Conservation (phyloP, 2,329 filamentous ascomycete genomes). For the Monilinia fructigena region DNA sequence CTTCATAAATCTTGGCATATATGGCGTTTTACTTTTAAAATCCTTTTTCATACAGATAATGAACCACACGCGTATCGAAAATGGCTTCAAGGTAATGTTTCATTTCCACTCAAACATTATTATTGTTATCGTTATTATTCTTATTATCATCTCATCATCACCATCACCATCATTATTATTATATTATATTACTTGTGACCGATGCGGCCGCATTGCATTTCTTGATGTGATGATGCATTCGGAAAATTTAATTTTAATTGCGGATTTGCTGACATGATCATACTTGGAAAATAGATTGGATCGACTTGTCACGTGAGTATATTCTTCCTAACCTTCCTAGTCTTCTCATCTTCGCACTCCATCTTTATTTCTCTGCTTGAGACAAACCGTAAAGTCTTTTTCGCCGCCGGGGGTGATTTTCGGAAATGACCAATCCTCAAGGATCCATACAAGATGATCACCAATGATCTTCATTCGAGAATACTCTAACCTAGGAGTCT, state of each 20-base stretch:
- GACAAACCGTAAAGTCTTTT: not conserved
- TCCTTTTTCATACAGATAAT: conserved; percentile 32
- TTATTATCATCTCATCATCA: too few relatives aligned
- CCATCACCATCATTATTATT: too few relatives aligned
- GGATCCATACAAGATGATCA: not conserved
- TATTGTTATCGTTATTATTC: too few relatives aligned
- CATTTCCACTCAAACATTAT: not conserved
- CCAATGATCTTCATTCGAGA: conserved; percentile 15
- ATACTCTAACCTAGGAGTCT: not conserved
- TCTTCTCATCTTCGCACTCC: not conserved
- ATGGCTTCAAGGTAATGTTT: conserved; percentile 42
- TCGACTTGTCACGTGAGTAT: conserved; percentile 79
- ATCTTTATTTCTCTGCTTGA: not conserved
- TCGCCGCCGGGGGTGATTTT: not conserved
- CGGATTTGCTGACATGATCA: conserved; percentile 30
- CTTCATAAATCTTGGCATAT: conserved; percentile 7
- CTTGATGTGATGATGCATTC: not conserved
- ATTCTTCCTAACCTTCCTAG: not conserved
- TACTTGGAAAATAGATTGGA: conserved; percentile 60
- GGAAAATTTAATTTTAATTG: conserved; percentile 3
- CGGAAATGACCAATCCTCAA: not conserved
- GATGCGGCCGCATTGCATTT: conserved; percentile 18
- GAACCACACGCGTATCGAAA: conserved; percentile 30
- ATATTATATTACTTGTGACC: not conserved
- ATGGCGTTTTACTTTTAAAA: conserved; percentile 26